These are phyloP conservation scores for Dipsacomyces acuminosporus DNA, from an alignment of 371 early-diverging fungal species.

Conservation along the genomic window DNA sequence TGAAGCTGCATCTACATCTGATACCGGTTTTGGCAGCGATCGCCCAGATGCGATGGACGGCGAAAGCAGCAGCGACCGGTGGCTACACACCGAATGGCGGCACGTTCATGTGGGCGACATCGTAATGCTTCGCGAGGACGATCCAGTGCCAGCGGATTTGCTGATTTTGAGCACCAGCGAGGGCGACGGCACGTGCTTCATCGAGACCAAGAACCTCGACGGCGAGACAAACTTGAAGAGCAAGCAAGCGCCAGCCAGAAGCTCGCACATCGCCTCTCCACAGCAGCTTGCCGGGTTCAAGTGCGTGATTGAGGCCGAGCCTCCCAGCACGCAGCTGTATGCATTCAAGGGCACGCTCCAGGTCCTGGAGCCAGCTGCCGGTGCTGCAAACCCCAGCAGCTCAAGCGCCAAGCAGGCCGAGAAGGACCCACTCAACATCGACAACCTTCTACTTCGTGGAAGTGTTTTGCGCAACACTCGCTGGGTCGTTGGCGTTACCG, in stretches of 20 bases:
- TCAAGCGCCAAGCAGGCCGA: neutral
- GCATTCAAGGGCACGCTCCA: constrained; percentile 61
- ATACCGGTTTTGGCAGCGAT: neutral
- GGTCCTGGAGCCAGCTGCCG: constrained; percentile 5
- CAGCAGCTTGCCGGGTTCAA: constrained; percentile 55
- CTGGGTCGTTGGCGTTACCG: constrained; percentile 75
- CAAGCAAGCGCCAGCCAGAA: constrained; percentile 52
- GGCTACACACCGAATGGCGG: constrained; percentile 62
- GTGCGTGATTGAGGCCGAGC: constrained; percentile 72
- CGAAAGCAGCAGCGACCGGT: constrained; percentile 8
- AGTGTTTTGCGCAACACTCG: constrained; percentile 86
- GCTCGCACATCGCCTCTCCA: constrained; percentile 49
- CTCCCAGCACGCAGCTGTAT: constrained; percentile 71
- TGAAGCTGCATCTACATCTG: neutral
- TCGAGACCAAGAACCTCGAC: constrained; percentile 95
- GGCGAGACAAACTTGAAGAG: constrained; percentile 86
- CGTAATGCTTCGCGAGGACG: constrained; percentile 75
- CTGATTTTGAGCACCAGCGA: constrained; percentile 79
- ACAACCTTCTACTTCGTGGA: constrained; percentile 85
- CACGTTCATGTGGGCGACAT: constrained; percentile 88
- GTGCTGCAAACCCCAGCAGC: constrained; percentile 42
- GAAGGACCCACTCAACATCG: constrained; percentile 65
- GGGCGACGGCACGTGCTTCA: constrained; percentile 76
- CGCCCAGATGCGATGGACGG: neutral
- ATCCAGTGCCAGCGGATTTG: constrained; percentile 92